phyloP scores from a whole-genome alignment of 495 filamentous ascomycete species.

The Penicillium daleae region DNA sequence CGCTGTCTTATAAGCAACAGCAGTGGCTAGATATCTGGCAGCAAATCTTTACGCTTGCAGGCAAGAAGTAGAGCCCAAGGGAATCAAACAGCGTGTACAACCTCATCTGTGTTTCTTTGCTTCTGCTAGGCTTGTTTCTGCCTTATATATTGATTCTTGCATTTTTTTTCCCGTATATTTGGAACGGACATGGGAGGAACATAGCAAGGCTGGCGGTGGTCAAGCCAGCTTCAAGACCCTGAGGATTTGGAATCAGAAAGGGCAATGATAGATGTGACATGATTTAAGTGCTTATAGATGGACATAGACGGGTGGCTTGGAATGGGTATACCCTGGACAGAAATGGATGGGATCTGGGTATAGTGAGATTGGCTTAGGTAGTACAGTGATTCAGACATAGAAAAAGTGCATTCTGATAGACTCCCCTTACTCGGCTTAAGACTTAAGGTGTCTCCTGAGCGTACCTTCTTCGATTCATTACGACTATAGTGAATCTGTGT shows the following conservation, averaged over 20 bases:
- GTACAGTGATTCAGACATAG: background rate
- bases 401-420: background rate
- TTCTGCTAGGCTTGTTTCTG: background rate
- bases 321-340: conserved; percentile 4
- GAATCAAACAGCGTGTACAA: no score
- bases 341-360: background rate
- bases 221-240: no score
- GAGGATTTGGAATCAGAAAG: background rate
- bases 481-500: background rate
- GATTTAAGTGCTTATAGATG: background rate
- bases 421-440: background rate
- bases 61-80: conserved; percentile 23
- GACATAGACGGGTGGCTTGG: background rate
- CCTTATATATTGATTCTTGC: background rate
- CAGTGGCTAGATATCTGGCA: conserved; percentile 78
- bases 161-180: background rate
- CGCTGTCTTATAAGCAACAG: conserved; percentile 64
- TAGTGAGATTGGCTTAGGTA: background rate
- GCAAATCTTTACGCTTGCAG: conserved; percentile 43
- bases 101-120: no score
- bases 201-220: no score
- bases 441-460: background rate
- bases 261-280: background rate
- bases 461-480: background rate
- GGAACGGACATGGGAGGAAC: background rate